These are phyloP conservation scores for Aspergillus nomiae DNA, from an alignment of 2,329 filamentous ascomycete genomes.

Conservation along the genomic window DNA sequence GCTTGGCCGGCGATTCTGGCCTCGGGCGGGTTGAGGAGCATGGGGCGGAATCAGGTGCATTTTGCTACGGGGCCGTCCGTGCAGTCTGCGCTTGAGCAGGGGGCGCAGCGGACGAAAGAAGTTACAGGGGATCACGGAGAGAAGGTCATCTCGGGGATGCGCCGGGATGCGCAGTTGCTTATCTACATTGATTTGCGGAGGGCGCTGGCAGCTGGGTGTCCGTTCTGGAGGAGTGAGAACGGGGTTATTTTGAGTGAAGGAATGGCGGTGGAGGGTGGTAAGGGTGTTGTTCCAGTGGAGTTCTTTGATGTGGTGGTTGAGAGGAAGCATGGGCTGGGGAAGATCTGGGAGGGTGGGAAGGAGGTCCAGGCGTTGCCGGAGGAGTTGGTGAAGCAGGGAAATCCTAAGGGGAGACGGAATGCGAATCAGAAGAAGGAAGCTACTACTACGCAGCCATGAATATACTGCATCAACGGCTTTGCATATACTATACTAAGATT, in stretches of 20 bases:
- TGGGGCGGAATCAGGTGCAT: slow-evolving; percentile 87
- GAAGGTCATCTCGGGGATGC: slow-evolving; percentile 76
- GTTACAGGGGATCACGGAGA: slow-evolving; percentile 15
- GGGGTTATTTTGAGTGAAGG: slow-evolving; percentile 67
- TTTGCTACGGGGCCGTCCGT: slow-evolving; percentile 74
- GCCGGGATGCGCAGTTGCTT: slow-evolving; percentile 72
- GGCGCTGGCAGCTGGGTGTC: slow-evolving; percentile 63
- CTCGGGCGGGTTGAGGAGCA: slow-evolving; percentile 75
- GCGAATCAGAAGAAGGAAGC: slow-evolving; percentile 4
- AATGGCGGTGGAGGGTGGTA: slow-evolving; percentile 53
- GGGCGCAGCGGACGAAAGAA: slow-evolving; percentile 21
- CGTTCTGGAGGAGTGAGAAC: slow-evolving; percentile 80
- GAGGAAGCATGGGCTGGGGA: slow-evolving; percentile 69
- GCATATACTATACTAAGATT: too few relatives aligned
- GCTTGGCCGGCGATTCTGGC: slow-evolving; percentile 75
- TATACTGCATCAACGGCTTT: too few relatives aligned
- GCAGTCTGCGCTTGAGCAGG: slow-evolving; percentile 33
- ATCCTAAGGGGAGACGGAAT: slow-evolving; percentile 30
- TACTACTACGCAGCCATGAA: not conserved
- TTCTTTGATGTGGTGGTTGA: slow-evolving; percentile 76
- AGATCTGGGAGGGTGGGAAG: slow-evolving; percentile 65
- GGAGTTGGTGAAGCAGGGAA: slow-evolving; percentile 42
- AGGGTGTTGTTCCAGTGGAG: slow-evolving; percentile 62
- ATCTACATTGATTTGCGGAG: slow-evolving; percentile 73
- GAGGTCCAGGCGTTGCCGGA: slow-evolving; percentile 52